phyloP scores from a whole-genome alignment of 2,329 filamentous ascomycete species.

The Aspergillus arachidicola region DNA sequence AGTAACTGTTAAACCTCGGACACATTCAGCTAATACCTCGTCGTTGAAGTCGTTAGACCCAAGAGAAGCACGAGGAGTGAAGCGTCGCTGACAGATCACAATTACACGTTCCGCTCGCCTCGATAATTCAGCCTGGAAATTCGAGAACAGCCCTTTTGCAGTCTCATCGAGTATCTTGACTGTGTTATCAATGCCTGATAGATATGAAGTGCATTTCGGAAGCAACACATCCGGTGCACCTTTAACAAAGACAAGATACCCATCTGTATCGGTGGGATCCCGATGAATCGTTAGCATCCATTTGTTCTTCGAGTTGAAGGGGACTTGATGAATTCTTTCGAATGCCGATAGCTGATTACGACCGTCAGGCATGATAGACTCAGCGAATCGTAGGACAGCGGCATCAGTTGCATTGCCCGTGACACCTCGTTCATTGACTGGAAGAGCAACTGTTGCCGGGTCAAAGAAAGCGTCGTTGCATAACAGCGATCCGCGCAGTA shows the following conservation, averaged over 20 bases:
- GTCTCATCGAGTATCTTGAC: conserved; percentile 54
- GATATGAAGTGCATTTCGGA: conserved; percentile 62
- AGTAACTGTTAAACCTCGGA: conserved; percentile 51
- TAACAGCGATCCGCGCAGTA: conserved; percentile 65
- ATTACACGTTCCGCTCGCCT: conserved; percentile 71
- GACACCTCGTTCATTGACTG: conserved; percentile 64
- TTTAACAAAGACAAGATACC: conserved; percentile 60
- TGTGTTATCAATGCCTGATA: conserved; percentile 58
- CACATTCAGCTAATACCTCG: conserved; percentile 47
- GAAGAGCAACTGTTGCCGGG: conserved; percentile 61
- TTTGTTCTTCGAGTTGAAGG: conserved; percentile 84
- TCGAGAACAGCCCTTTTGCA: conserved; percentile 55
- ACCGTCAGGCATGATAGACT: conserved; percentile 61
- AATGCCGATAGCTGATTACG: conserved; percentile 60
- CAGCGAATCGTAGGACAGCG: conserved; percentile 72
- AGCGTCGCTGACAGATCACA: conserved; percentile 64
- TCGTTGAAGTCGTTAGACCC: conserved; percentile 55
- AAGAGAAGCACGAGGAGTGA: conserved; percentile 47
- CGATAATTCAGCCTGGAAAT: conserved; percentile 69
- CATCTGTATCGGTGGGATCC: conserved; percentile 35
- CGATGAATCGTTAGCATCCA: conserved; percentile 68
- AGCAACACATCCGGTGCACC: conserved; percentile 76
- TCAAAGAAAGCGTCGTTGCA: conserved; percentile 80
- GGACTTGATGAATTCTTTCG: conserved; percentile 68
- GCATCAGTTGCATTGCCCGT: conserved; percentile 78